Evolutionary conservation across 306 rosid species (phyloP).

Genomic region (Glycine soja): DNA sequence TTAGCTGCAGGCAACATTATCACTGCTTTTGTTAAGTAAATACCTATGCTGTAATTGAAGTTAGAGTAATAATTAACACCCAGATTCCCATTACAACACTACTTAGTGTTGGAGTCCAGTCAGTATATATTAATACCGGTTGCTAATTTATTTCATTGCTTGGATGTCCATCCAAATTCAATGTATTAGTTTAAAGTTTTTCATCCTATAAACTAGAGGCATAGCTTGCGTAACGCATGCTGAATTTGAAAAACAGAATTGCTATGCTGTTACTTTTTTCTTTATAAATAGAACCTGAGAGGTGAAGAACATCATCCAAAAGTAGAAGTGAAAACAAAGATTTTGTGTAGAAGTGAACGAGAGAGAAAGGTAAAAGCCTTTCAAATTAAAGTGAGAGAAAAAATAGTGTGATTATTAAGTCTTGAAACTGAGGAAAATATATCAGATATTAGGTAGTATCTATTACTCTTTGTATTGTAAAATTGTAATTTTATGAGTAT

Average conservation of each 20-base stretch:
- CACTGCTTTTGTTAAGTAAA: too few relatives aligned
- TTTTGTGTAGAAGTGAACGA: neutral
- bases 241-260: neutral
- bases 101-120: too few relatives aligned
- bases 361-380: neutral
- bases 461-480: neutral
- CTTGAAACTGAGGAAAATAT: too few relatives aligned
- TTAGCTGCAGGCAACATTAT: too few relatives aligned
- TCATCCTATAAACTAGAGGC: neutral
- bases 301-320: neutral
- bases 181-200: neutral
- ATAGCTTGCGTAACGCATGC: neutral
- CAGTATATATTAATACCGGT: too few relatives aligned
- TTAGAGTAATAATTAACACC: too few relatives aligned
- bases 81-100: too few relatives aligned
- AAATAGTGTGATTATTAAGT: neutral
- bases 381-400: neutral
- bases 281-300: neutral
- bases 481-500: neutral
- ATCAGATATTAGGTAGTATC: neutral
- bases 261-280: neutral
- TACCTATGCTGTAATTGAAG: too few relatives aligned
- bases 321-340: neutral
- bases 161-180: neutral
- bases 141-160: neutral